Conservation (phyloP, 805 yeast species). For the Wickerhamiella bombiphila region DNA sequence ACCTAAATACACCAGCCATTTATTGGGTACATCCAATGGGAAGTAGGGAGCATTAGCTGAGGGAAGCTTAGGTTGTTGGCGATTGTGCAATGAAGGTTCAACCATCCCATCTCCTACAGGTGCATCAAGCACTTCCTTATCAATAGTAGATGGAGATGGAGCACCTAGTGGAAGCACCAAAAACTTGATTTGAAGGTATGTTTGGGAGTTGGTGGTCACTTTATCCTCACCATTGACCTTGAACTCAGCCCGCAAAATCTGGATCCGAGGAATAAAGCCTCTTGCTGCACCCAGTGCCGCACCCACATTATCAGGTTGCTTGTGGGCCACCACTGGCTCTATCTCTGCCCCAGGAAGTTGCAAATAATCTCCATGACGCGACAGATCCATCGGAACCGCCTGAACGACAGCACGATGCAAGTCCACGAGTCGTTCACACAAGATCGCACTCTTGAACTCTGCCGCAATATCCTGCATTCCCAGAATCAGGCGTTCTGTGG, state of each 20-base stretch:
- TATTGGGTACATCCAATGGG: conserved; percentile 38
- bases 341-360: conserved; percentile 67
- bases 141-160: conserved; percentile 12
- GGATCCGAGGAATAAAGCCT: conserved; percentile 48
- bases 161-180: conserved; percentile 56
- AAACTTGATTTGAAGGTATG: conserved; percentile 64
- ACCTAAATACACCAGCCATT: conserved; percentile 57
- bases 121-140: conserved; percentile 11
- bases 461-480: conserved; percentile 74
- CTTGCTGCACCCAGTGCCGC: conserved; percentile 11
- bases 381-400: conserved; percentile 44
- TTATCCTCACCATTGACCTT: conserved; percentile 73
- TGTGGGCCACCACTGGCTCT: conserved; percentile 13
- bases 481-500: conserved; percentile 47
- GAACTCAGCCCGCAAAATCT: conserved; percentile 56
- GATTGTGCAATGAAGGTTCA: conserved; percentile 55
- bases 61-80: conserved; percentile 56
- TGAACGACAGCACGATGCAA: conserved; percentile 59
- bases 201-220: conserved; percentile 57
- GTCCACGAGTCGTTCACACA: conserved; percentile 45
- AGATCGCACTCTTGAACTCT: conserved; percentile 57
- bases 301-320: conserved; percentile 4
- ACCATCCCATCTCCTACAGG: conserved; percentile 34
- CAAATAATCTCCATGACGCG: conserved; percentile 44
- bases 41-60: conserved; percentile 57